Evolutionary conservation across 2,329 filamentous ascomycete genomes (phyloP).

Genomic region (Exophiala phaeomuriformis): DNA sequence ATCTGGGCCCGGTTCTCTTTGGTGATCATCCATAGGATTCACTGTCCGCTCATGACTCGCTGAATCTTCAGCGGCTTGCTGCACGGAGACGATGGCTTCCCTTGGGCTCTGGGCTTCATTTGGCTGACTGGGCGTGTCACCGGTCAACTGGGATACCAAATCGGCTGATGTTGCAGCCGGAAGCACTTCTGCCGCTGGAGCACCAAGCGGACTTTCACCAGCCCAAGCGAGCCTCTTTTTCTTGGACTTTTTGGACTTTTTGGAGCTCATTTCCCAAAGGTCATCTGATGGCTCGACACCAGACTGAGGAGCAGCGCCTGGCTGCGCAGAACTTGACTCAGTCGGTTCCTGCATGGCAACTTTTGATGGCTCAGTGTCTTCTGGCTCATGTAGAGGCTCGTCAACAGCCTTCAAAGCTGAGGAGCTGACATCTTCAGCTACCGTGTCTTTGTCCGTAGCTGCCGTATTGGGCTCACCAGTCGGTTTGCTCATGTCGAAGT

Average conservation of each 20-base stretch:
- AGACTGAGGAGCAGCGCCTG: background rate
- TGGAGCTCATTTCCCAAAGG: conserved; percentile 1
- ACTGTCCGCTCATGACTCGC: too few species aligned
- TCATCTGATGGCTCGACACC: background rate
- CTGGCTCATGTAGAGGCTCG: background rate
- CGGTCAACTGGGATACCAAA: too few species aligned
- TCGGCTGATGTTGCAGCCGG: background rate
- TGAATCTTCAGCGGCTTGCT: too few species aligned
- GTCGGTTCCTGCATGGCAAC: background rate
- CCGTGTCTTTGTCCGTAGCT: background rate
- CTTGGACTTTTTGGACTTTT: conserved; percentile 19
- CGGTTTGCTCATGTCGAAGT: conserved; percentile 3
- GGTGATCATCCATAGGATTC: too few species aligned
- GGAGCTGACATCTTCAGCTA: background rate
- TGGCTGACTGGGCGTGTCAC: too few species aligned
- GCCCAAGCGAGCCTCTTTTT: conserved; percentile 9
- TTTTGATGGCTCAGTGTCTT: background rate
- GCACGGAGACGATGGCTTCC: too few species aligned
- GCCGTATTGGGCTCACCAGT: background rate
- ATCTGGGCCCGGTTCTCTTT: too few species aligned
- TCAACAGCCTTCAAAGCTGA: background rate
- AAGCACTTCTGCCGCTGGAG: background rate
- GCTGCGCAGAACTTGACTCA: background rate
- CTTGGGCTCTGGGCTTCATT: too few species aligned
- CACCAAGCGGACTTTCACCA: conserved; percentile 6